Evolutionary conservation across 2,329 filamentous ascomycete species (phyloP).

Genomic region (Blumeria hordei): DNA sequence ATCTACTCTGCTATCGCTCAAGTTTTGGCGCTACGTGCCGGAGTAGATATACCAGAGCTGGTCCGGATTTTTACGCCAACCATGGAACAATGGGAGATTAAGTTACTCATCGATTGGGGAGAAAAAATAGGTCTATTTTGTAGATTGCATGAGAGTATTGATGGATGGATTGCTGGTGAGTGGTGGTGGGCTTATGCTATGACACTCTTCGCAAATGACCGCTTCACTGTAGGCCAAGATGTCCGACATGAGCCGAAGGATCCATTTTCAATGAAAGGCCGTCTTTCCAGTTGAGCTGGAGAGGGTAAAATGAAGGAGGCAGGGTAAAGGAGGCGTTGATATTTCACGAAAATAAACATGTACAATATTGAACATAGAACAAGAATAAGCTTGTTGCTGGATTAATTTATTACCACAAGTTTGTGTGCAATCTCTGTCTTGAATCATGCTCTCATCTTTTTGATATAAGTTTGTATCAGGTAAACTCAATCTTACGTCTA

Average conservation of each 20-base stretch:
- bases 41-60: constrained; percentile 27
- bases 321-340: too few relatives aligned
- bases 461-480: too few relatives aligned
- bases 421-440: too few relatives aligned
- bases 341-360: too few relatives aligned
- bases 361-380: too few relatives aligned
- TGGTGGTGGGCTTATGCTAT: constrained; percentile 37
- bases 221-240: background rate
- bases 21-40: constrained; percentile 35
- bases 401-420: too few relatives aligned
- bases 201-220: background rate
- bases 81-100: constrained; percentile 37
- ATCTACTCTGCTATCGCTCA: constrained; percentile 38
- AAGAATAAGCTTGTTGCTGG: too few relatives aligned
- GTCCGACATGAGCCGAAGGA: constrained; percentile 1
- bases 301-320: too few relatives aligned
- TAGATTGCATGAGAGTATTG: constrained; percentile 18
- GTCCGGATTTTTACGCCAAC: constrained; percentile 30
- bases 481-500: too few relatives aligned
- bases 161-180: constrained; percentile 26
- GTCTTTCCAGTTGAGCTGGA: background rate
- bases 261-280: constrained; percentile 1
- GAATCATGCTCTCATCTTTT: too few relatives aligned
- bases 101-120: constrained; percentile 34
- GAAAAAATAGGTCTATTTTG: constrained; percentile 18